A percentile compares a stretch with the other conserved stretches of the same genome.
These are phyloP conservation scores for Mortierella polycephala DNA, from an alignment of 371 early-diverging fungal genomes.

Conservation along the genomic window DNA sequence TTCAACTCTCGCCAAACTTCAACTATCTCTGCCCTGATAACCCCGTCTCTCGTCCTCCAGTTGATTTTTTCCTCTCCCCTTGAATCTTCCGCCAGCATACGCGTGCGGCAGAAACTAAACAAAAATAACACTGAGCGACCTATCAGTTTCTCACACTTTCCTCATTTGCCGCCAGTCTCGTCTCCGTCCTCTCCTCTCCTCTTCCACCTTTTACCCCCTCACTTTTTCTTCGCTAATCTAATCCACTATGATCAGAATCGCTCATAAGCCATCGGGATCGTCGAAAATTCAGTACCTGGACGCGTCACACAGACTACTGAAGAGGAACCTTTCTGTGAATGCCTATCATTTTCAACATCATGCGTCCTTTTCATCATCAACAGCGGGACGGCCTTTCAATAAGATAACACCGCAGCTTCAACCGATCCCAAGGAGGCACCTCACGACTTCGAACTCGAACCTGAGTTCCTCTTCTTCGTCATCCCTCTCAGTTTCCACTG, in stretches of 20 bases:
- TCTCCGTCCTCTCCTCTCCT: too few relatives aligned
- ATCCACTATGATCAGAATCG: constrained; percentile 30
- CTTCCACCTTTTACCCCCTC: too few relatives aligned
- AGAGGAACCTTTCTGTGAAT: constrained; percentile 7
- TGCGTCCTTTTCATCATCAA: not conserved
- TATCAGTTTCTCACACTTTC: too few relatives aligned
- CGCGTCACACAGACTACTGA: constrained; percentile 16
- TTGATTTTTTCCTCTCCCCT: too few relatives aligned
- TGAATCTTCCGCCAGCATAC: too few relatives aligned
- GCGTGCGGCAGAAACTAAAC: too few relatives aligned
- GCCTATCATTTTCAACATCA: not conserved
- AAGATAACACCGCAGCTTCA: not conserved
- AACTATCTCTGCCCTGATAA: too few relatives aligned
- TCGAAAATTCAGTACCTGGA: constrained; percentile 17
- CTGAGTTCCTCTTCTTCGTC: not conserved
- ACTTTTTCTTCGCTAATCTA: too few relatives aligned
- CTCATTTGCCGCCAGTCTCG: too few relatives aligned
- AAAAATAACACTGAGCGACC: too few relatives aligned
- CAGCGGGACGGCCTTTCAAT: not conserved
- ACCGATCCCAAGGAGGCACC: not conserved
- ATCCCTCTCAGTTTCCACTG: not conserved
- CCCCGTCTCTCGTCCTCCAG: too few relatives aligned
- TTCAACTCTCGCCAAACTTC: too few relatives aligned
- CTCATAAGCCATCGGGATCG: constrained; percentile 24
- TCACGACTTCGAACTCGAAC: constrained; percentile 2